These are phyloP conservation scores for Kodamaea sp. DNA, from an alignment of 1,139 yeast genomes.

Conservation along the genomic window DNA sequence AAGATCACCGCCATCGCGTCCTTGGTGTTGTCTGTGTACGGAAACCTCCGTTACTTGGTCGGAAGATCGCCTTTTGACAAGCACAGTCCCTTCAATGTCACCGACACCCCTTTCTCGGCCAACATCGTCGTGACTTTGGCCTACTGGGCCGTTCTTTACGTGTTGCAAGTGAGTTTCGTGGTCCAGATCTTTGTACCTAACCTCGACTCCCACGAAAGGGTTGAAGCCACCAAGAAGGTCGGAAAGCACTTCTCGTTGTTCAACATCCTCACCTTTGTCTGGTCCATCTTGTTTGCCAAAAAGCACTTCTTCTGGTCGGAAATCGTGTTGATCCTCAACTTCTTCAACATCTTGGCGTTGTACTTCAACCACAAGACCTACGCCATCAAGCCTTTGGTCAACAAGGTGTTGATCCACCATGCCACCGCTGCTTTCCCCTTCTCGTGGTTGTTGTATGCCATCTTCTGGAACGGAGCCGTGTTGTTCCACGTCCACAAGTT, in stretches of 20 bases:
- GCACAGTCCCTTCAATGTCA: conserved; percentile 47
- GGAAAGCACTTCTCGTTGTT: conserved; percentile 65
- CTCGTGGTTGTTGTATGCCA: conserved; percentile 69
- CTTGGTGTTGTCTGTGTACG: conserved; percentile 53
- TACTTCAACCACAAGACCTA: conserved; percentile 65
- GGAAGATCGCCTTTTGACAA: conserved; percentile 48
- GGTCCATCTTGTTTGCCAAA: conserved; percentile 62
- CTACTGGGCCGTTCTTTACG: conserved; percentile 59
- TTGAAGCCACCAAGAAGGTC: conserved; percentile 34
- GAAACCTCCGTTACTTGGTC: conserved; percentile 53
- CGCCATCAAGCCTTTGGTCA: conserved; percentile 49
- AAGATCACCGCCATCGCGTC: conserved; percentile 52
- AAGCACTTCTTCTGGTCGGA: conserved; percentile 59
- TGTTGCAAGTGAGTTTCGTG: conserved; percentile 56
- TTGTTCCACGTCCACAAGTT: conserved; percentile 57
- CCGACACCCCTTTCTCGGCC: conserved; percentile 68
- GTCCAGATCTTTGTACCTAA: conserved; percentile 52
- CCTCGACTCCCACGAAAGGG: conserved; percentile 28
- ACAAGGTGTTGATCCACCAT: conserved; percentile 61
- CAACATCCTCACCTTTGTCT: conserved; percentile 58
- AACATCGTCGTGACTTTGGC: conserved; percentile 51
- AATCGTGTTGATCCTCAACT: conserved; percentile 55
- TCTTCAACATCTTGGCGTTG: conserved; percentile 56
- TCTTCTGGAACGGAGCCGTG: conserved; percentile 86
- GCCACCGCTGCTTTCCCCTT: conserved; percentile 71